These are phyloP conservation scores for Phoma herbarum DNA, from an alignment of 2,329 filamentous ascomycete species.

Conservation along the genomic window DNA sequence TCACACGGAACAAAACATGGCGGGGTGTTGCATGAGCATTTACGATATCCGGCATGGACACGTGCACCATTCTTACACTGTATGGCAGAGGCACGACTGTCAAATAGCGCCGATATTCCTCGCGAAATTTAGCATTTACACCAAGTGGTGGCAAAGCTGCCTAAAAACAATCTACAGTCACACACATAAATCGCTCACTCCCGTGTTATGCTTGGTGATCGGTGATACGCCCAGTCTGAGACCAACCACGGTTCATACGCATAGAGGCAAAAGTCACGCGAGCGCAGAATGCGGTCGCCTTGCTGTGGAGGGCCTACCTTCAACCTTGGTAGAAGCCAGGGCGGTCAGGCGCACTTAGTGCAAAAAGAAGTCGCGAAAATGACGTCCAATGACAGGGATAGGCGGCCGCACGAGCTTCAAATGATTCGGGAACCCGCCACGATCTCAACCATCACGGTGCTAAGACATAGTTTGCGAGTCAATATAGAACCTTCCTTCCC, in stretches of 20 bases:
- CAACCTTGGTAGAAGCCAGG: slow-evolving; percentile 13
- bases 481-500: slow-evolving; percentile 29
- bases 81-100: slow-evolving; percentile 17
- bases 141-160: slow-evolving; percentile 11
- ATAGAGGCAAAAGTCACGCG: slow-evolving; percentile 8
- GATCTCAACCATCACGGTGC: slow-evolving; percentile 34
- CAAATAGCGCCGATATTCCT: slow-evolving; percentile 17
- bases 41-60: slow-evolving; percentile 27
- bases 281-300: slow-evolving; percentile 3
- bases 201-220: slow-evolving; percentile 1
- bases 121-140: slow-evolving; percentile 19
- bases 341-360: slow-evolving; percentile 21
- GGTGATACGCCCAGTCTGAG: slow-evolving; percentile 3
- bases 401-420: slow-evolving; percentile 31
- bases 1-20: slow-evolving; percentile 26
- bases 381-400: slow-evolving; percentile 39
- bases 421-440: slow-evolving; percentile 18
- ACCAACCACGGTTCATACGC: too few relatives aligned
- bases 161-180: slow-evolving; percentile 13
- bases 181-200: background rate
- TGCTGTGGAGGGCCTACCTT: background rate
- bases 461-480: slow-evolving; percentile 16
- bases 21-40: slow-evolving; percentile 30
- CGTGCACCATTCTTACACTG: slow-evolving; percentile 17
- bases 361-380: slow-evolving; percentile 18